phyloP scores from a whole-genome alignment of 139 green algal genomes.

The Haematococcus lacustris region DNA sequence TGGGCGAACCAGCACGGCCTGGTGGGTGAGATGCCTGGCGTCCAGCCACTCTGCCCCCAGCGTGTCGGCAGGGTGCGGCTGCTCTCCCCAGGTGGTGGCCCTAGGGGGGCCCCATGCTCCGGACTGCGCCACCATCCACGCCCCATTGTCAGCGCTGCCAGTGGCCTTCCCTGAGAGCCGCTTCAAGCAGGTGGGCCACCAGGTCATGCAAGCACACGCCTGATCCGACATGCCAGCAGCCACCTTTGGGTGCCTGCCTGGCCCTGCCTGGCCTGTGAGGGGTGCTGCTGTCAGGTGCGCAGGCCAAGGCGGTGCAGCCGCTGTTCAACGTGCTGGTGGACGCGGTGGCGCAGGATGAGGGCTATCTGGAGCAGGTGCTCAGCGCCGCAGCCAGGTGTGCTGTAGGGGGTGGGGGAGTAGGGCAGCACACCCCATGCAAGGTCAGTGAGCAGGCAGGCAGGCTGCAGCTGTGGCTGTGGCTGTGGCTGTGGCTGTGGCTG shows the following conservation, averaged over 20 bases:
- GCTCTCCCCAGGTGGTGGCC: not conserved
- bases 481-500: too few species aligned
- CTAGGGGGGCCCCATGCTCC: constrained; percentile 8
- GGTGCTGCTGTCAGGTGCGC: not conserved
- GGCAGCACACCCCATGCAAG: not conserved
- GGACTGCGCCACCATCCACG: constrained; percentile 55
- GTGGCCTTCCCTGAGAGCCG: constrained; percentile 65
- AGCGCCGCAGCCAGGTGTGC: constrained; percentile 12
- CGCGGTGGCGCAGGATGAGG: constrained; percentile 60
- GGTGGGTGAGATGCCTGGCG: constrained; percentile 34
- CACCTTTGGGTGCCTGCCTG: not conserved
- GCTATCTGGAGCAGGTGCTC: constrained; percentile 69
- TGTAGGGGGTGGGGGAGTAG: too few species aligned
- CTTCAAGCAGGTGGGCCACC: constrained; percentile 38
- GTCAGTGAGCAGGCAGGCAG: not conserved
- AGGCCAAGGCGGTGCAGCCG: constrained; percentile 55
- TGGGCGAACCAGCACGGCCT: constrained; percentile 79
- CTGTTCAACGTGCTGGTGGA: constrained; percentile 84
- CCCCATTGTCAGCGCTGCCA: constrained; percentile 77
- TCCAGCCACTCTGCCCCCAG: not conserved
- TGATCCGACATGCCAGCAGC: not conserved
- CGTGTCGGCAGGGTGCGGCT: not conserved
- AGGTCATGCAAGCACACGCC: not conserved
- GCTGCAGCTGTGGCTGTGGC: too few species aligned
- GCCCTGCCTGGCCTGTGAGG: too few species aligned